Base-by-base conservation (phyloP, 257 asterid genomes). In the Scutellaria galericulata region DNA sequence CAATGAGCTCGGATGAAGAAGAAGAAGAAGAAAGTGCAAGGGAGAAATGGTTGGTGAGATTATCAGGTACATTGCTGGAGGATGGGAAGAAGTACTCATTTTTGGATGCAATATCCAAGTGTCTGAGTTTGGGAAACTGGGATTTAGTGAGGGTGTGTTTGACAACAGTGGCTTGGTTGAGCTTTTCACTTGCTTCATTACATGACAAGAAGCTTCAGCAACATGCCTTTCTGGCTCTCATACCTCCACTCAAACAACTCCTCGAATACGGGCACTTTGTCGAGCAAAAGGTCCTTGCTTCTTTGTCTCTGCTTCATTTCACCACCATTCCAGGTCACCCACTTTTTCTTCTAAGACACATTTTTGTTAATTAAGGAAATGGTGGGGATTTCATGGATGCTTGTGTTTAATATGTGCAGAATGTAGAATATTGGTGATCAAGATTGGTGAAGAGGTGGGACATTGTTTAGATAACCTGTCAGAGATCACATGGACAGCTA, bases 101-200 rank as follows among this genome's bases (percentile, higher is more conserved):
- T 68, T 61, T 86, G 83, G 84, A 81, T 48, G 81, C 84, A 11
- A 35, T 87, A 61, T 85, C 90, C 35, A 81, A 71, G 76, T 91
- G 95, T 65, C 80, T 89, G 78, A 78, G 74, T 64, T 83, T 75
- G 9, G 95, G 84, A 47, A 82, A 75, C 58, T 76, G 82, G 3
- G 83, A 79, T 52, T 56, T 89, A 83, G 90, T 82, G 39, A 71
- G 95, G 51, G 96, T 87, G 10, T 84, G 95, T 69, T 75, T 89
- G 57, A 88, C 87, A 40, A 89, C 95, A 1, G 84, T 83, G 50
- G 93, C 90, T 48, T 91, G 97, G 96, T n/a, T 91, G 79, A 91
- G 95, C 81, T 83, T 83, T 45, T 81, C 89, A 2, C 83, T 88
- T 5, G 79, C 81, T 70, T 87, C 86, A 31, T 74, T 70, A n/a